Evolutionary conservation across 352 stramenopile species (phyloP).

Genomic region (Phytophthora pseudosyringae): DNA sequence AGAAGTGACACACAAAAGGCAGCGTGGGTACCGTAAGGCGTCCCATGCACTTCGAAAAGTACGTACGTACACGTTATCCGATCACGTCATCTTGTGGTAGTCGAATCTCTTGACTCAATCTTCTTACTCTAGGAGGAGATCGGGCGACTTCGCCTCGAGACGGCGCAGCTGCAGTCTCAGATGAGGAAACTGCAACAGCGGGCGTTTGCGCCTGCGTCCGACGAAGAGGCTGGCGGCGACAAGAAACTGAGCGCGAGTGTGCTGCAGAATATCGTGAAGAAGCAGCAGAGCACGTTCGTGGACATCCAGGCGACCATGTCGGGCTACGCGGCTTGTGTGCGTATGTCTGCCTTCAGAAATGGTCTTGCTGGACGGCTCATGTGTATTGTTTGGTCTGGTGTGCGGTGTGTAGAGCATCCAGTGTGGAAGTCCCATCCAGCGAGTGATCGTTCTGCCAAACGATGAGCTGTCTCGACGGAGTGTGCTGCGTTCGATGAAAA

Average conservation of each 20-base stretch:
- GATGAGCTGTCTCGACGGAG: slow-evolving; percentile 25
- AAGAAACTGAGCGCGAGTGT: slow-evolving; percentile 28
- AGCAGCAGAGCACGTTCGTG: slow-evolving; percentile 38
- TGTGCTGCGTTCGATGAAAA: slow-evolving; percentile 21
- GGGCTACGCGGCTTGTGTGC: slow-evolving; percentile 36
- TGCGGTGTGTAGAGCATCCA: slow-evolving; percentile 27
- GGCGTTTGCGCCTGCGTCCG: slow-evolving; percentile 17
- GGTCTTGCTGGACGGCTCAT: neutral
- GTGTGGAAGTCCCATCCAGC: slow-evolving; percentile 40
- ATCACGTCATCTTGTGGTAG: neutral
- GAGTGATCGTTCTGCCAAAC: slow-evolving; percentile 22
- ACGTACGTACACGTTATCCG: neutral
- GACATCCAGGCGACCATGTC: slow-evolving; percentile 38
- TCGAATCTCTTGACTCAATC: neutral
- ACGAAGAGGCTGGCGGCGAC: slow-evolving; percentile 14
- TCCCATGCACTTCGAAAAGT: slow-evolving; percentile 46
- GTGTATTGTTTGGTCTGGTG: neutral
- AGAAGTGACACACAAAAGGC: slow-evolving; percentile 24
- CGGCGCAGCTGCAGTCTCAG: slow-evolving; percentile 24
- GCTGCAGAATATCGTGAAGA: slow-evolving; percentile 32
- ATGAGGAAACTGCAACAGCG: slow-evolving; percentile 36
- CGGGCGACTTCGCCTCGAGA: slow-evolving; percentile 27
- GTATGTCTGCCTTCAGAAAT: slow-evolving; percentile 1
- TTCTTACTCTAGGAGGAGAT: slow-evolving; percentile 34
- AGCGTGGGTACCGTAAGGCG: slow-evolving; percentile 38